Evolutionary conservation across 306 rosid genomes (phyloP), one percentile per base, ranked within the genome.

Genomic region (Boehmeria nivea): DNA sequence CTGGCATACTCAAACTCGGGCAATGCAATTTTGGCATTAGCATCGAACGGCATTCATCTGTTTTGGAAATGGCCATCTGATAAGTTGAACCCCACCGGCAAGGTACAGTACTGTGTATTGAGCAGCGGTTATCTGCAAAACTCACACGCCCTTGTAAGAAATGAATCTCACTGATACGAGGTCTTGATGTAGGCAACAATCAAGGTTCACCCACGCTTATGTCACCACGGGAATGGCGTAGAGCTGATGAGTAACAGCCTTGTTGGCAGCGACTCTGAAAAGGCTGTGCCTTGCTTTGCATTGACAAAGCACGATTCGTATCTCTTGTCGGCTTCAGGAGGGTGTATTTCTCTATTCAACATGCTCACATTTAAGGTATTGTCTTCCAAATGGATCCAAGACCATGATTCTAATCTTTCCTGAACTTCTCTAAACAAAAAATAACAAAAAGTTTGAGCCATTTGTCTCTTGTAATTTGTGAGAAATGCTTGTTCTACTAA

Each of bases 311-410:
- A 86, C 52, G 89, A 82, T 71, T 80, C 85, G 40, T 86, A 82
- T 20, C 89, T 86, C 51, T 79, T 82, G 83, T 86, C 95, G 50
- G 83, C 95, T 53, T 86, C 95, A 0, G 95, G 95, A 57, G 95
- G 95, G 68, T 70, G 75, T 69, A 78, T 86, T 54, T 86, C 87
- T 57, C 65, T 86, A 28, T 86, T 82, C 72, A 82, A 86, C 69
- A 77, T 80, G 84, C 72, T 80, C 78, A 80, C 90, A 52, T 83
- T 77, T 66, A 80, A 83, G 95, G 95, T 86, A 61, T 12, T 12
- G 16, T 40, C n/a, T 7, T 40, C 6, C n/a, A n/a, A n/a, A n/a
- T n/a, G n/a, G n/a, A n/a, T n/a, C n/a, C n/a, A n/a, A n/a, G n/a
- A n/a, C n/a, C 19, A 40, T 14, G 7, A 0, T 15, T 8, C 28